These are phyloP conservation scores for Flaveria linearis DNA, from an alignment of 129 eudicot species.

Conservation along the genomic window DNA sequence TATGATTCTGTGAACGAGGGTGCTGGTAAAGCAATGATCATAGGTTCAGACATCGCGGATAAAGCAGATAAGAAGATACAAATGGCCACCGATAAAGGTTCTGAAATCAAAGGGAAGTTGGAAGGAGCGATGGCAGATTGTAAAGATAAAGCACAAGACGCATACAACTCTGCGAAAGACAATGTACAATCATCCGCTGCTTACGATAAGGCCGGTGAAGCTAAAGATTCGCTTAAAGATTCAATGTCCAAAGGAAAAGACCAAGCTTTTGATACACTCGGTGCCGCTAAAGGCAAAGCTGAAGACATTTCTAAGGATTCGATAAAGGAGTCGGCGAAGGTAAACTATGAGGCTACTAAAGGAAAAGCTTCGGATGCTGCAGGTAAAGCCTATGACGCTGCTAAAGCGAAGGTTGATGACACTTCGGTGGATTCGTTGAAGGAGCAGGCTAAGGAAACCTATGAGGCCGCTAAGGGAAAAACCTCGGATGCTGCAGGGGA, in stretches of 20 bases:
- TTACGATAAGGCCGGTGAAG: constrained; percentile 15
- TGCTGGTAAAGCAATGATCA: constrained; percentile 30
- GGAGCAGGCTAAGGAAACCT: constrained; percentile 37
- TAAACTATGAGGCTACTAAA: constrained; percentile 46
- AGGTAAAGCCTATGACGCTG: not conserved
- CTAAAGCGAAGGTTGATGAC: constrained; percentile 23
- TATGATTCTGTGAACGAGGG: constrained; percentile 25
- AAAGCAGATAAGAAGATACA: constrained; percentile 26
- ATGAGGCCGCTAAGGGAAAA: constrained; percentile 54
- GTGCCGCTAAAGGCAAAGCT: constrained; percentile 29
- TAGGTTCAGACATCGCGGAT: constrained; percentile 31
- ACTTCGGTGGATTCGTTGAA: constrained; percentile 27
- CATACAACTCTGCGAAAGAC: constrained; percentile 11
- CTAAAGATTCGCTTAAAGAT: not conserved
- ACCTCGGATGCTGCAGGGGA: constrained; percentile 52
- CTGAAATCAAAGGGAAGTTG: constrained; percentile 24
- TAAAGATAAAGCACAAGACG: not conserved
- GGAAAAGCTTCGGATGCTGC: constrained; percentile 46
- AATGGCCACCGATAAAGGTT: constrained; percentile 41
- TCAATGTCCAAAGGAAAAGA: constrained; percentile 25
- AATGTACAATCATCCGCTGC: not conserved
- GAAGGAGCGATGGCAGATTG: not conserved
- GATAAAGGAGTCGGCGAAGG: constrained; percentile 32
- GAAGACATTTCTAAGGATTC: constrained; percentile 36
- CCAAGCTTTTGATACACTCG: constrained; percentile 23